phyloP scores from a whole-genome alignment of 306 rosid genomes.

The Acacia melanoxylon region DNA sequence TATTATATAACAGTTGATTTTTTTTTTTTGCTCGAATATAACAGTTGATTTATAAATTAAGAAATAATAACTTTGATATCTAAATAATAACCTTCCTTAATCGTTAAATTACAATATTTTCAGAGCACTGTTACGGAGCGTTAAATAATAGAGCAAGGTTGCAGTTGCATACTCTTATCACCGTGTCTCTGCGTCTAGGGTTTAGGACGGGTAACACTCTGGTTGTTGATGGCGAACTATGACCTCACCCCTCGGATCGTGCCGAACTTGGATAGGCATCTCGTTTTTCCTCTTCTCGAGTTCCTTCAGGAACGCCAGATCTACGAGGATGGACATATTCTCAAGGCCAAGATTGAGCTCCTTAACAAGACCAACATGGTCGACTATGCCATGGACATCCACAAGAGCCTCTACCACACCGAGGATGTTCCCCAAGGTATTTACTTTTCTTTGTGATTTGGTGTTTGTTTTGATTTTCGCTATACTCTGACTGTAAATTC shows the following conservation, averaged over 20 bases:
- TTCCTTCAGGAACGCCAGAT: conserved; percentile 81
- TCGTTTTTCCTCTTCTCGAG: conserved; percentile 85
- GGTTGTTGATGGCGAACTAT: conserved; percentile 64
- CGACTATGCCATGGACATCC: conserved; percentile 93
- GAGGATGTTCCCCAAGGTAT: conserved; percentile 75
- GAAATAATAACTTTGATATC: too few species aligned
- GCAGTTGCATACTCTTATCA: not conserved
- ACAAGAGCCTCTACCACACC: conserved; percentile 82
- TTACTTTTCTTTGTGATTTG: not conserved
- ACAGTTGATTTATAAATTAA: too few species aligned
- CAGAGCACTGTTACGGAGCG: too few species aligned
- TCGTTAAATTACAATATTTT: too few species aligned
- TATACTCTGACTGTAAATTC: not conserved
- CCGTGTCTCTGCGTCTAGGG: not conserved
- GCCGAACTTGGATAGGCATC: conserved; percentile 80
- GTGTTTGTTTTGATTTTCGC: not conserved
- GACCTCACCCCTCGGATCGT: conserved; percentile 87
- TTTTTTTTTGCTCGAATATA: too few species aligned
- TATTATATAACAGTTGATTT: too few species aligned
- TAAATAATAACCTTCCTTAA: too few species aligned
- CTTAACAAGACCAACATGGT: conserved; percentile 95
- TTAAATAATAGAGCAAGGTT: too few species aligned
- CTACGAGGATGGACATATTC: conserved; percentile 74
- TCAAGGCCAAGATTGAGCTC: conserved; percentile 84
- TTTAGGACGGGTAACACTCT: not conserved